Evolutionary conservation across 495 filamentous ascomycete genomes (phyloP), one percentile per base, ranked within the genome.

Genomic region (Aspergillus funiculosus): DNA sequence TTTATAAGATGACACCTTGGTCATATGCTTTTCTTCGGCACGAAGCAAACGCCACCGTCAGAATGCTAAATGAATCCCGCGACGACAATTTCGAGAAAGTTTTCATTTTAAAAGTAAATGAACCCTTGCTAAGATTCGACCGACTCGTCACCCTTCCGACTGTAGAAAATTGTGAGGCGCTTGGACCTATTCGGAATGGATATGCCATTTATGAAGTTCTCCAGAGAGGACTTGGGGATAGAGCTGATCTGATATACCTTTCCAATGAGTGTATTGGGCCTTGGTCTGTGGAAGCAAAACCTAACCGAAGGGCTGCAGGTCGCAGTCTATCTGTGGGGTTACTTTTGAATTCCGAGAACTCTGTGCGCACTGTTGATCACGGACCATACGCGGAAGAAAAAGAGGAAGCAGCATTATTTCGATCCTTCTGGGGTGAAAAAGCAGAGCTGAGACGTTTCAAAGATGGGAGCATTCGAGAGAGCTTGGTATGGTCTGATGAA

Each of bases 1-100:
- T 95, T 11, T 97, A 83, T 68, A 96, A 95, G 58, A 94, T 95
- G 87, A 83, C 81, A 0, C 61, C 76, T 24, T 95, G 86, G 85
- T 91, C 89, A 6, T 94, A 94, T 56, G 59, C 67, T 5, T 54
- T 80, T 52, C 65, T 87, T 41, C 78, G 79, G 38, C 77, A 83
- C 30, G 88, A 96, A 56, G 87, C 89, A 10, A 72, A 59, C 32
- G 69, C 72, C 42, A 85, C 88, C 0, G 55, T 92, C 17, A 73
- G 71, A n/a, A 80, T 86, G 58, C 74, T 96, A 11, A 82, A 81
- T 46, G 79, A 92, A 51, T 74, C 72, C n/a, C 62, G 77, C 14
- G 76, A 79, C 39, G 87, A 95, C 56, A 83, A 86, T 46, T 95
- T 96, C 52, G 83, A 85, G 26, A 69, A 82, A 3, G 79, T 84